Percentiles rank a stretch among this genome's conserved stretches.
Conservation (phyloP, 2,329 filamentous ascomycete species). For the Paecilomyces sp. region DNA sequence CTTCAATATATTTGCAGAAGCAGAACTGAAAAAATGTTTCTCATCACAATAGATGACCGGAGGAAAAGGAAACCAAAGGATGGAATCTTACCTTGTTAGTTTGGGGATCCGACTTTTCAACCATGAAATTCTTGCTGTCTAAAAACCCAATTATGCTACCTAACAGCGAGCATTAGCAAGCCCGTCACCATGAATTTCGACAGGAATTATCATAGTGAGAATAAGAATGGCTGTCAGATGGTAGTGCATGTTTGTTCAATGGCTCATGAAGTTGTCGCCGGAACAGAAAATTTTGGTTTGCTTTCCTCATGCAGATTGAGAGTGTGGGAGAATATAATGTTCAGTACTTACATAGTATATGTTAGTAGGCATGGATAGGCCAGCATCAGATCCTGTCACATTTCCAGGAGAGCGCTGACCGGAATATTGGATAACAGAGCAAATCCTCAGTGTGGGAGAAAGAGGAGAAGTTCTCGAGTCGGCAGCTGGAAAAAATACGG, state of each 20-base stretch:
- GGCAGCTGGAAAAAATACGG: constrained; percentile 9
- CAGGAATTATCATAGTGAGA: neutral
- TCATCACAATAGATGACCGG: constrained; percentile 34
- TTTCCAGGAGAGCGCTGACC: neutral
- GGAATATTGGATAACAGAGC: constrained; percentile 4
- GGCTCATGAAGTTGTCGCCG: constrained; percentile 49
- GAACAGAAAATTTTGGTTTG: constrained; percentile 45
- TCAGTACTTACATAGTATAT: constrained; percentile 17
- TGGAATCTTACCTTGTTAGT: constrained; percentile 7
- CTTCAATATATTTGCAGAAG: constrained; percentile 55
- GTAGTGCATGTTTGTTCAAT: constrained; percentile 55
- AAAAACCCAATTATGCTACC: neutral
- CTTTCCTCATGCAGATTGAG: constrained; percentile 42
- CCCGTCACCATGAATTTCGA: neutral
- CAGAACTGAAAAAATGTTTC: constrained; percentile 53
- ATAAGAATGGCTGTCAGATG: constrained; percentile 40
- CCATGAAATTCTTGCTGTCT: neutral
- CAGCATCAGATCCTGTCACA: neutral
- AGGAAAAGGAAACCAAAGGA: constrained; percentile 4
- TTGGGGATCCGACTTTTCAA: neutral
- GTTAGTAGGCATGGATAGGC: neutral
- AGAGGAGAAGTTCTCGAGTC: constrained; percentile 8
- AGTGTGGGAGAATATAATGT: neutral
- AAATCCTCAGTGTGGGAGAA: constrained; percentile 8
- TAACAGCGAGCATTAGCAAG: neutral